phyloP scores from a whole-genome alignment of 208 protist genomes.

The Trypanosomatidae sp. region DNA sequence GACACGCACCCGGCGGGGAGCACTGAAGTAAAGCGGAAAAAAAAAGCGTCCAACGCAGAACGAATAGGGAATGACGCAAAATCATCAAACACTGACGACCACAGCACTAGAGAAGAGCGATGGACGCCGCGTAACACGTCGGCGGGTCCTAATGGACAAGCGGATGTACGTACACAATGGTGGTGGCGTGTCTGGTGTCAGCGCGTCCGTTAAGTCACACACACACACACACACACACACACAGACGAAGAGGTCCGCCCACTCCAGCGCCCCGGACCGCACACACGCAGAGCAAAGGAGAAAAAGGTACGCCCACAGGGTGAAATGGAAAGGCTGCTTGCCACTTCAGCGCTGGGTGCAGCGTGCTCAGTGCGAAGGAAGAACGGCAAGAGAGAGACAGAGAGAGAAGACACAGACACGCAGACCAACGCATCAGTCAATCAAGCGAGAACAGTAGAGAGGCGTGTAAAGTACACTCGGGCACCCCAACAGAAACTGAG shows the following conservation, averaged over 20 bases:
- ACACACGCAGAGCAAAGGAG: not conserved
- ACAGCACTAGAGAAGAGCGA: not conserved
- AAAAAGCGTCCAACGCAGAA: not conserved
- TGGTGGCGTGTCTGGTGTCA: not conserved
- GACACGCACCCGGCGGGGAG: not conserved
- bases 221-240: not conserved
- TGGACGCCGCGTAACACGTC: not conserved
- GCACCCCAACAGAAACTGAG: not conserved
- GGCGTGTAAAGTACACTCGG: not conserved
- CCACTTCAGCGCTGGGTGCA: not conserved
- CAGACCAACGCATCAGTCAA: not conserved
- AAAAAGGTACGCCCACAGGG: not conserved
- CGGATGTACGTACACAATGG: not conserved
- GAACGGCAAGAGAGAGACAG: constrained; percentile 4
- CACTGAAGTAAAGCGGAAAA: not conserved
- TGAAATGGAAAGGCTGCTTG: not conserved
- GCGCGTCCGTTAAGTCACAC: not conserved
- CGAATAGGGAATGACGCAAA: not conserved
- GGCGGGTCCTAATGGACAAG: not conserved
- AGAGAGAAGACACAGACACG: not conserved
- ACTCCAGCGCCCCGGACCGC: not conserved
- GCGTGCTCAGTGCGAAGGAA: not conserved
- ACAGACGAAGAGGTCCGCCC: not conserved
- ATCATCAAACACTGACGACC: not conserved
- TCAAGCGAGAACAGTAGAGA: too few species aligned